Percentiles rank a stretch among this genome's conserved stretches.
phyloP scores from a whole-genome alignment of 768 basidiomycete genomes.

The Glaciozyma antarctica region DNA sequence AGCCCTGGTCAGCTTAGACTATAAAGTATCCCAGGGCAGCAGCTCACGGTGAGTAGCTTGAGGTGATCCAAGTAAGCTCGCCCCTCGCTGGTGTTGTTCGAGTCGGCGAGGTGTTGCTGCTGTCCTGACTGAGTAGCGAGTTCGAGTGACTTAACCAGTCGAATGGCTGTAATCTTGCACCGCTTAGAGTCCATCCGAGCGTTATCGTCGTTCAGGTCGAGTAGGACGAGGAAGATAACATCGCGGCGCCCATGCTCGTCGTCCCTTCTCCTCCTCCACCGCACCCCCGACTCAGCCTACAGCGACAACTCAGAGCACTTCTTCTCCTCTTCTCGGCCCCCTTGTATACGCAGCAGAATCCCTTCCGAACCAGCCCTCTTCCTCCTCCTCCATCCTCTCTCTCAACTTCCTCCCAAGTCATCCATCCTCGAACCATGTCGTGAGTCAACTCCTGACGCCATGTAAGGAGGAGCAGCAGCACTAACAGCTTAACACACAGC shows the following conservation, averaged over 20 bases:
- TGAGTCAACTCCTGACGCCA: neutral
- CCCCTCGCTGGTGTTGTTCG: neutral
- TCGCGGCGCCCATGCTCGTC: neutral
- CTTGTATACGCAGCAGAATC: conserved; percentile 2
- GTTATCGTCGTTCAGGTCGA: too few species aligned
- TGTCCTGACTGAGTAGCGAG: too few species aligned
- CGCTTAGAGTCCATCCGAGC: too few species aligned
- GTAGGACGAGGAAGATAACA: too few species aligned
- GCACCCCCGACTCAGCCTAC: neutral
- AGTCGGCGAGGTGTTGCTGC: neutral
- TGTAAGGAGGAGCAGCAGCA: neutral
- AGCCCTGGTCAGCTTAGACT: neutral
- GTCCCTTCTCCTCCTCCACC: neutral
- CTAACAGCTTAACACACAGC: neutral
- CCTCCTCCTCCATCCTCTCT: neutral
- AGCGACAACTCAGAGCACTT: neutral
- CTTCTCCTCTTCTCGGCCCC: neutral
- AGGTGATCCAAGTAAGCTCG: neutral
- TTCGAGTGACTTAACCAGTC: too few species aligned
- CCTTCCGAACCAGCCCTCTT: neutral
- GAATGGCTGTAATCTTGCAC: too few species aligned
- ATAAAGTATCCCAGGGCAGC: neutral
- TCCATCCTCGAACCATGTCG: neutral
- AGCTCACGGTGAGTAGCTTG: neutral
- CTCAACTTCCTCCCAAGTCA: neutral